Evolutionary conservation across 345 rosid genomes (phyloP).

Genomic region (Noccaea bulbosa): DNA sequence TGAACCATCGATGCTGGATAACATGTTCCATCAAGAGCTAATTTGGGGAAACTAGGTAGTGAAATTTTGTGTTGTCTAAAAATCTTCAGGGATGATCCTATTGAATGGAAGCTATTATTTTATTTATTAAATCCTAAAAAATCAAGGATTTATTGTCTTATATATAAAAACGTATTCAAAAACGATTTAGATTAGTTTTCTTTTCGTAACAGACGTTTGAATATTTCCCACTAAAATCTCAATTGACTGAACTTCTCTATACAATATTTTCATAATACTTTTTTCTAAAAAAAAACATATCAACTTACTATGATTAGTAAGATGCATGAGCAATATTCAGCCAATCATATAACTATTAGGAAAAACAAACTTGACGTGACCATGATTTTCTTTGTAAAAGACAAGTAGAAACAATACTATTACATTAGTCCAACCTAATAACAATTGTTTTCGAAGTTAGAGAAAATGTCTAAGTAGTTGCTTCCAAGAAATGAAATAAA

Average conservation of each 20-base stretch:
- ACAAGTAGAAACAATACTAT: conserved; percentile 21
- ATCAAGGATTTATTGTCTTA: not conserved
- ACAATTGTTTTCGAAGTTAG: conserved; percentile 17
- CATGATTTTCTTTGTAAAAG: not conserved
- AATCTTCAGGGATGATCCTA: no score
- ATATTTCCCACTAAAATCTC: not conserved
- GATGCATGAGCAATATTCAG: conserved; percentile 22
- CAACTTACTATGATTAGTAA: conserved; percentile 24
- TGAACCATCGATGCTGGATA: no score
- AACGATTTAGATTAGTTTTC: not conserved
- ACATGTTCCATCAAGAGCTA: no score
- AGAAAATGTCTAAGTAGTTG: conserved; percentile 40
- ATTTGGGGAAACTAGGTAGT: no score
- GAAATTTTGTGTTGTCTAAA: no score
- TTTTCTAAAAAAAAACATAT: not conserved
- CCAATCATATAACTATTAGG: not conserved
- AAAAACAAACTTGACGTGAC: not conserved
- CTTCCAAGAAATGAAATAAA: conserved; percentile 39
- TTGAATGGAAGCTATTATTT: no score
- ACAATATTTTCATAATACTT: not conserved
- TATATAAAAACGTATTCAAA: not conserved
- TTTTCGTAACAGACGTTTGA: not conserved
- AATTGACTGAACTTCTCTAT: conserved; percentile 1
- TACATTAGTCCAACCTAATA: conserved; percentile 6
- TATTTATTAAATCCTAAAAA: no score